Conservation (phyloP, 225 moss, liverwort and hornwort species). For the Bryum argenteum region DNA sequence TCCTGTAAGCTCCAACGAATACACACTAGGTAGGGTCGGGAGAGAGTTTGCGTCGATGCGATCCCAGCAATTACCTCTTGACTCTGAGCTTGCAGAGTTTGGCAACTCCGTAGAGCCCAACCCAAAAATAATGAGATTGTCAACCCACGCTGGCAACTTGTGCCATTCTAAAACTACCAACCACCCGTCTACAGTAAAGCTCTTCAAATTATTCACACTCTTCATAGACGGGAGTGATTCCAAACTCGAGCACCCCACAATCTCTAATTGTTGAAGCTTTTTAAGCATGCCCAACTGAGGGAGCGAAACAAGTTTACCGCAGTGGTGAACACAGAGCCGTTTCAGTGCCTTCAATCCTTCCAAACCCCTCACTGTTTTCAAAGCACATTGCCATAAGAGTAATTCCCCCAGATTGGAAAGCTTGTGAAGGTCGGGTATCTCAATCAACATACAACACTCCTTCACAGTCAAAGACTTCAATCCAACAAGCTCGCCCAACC, state of each 20-base stretch:
- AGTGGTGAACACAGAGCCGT: slow-evolving; percentile 4
- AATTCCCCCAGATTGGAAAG: slow-evolving; percentile 12
- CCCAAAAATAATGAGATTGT: too few species aligned
- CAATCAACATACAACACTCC: neutral
- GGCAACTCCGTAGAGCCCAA: too few species aligned
- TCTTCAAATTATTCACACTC: slow-evolving; percentile 2
- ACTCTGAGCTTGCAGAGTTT: too few species aligned
- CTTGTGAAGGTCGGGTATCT: slow-evolving; percentile 7
- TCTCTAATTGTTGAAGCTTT: neutral
- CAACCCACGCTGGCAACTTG: too few species aligned
- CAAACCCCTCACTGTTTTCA: slow-evolving; percentile 1
- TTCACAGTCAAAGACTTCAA: neutral
- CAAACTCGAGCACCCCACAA: neutral
- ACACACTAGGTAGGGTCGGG: too few species aligned
- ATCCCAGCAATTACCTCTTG: too few species aligned
- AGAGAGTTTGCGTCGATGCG: too few species aligned
- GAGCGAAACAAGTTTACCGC: slow-evolving; percentile 10
- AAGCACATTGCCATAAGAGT: neutral
- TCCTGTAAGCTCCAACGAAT: too few species aligned
- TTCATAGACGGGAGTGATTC: slow-evolving; percentile 5
- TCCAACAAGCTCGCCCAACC: slow-evolving; percentile 17
- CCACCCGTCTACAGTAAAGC: neutral
- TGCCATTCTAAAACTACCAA: neutral
- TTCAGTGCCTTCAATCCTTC: slow-evolving; percentile 19
- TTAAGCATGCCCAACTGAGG: slow-evolving; percentile 17